Percentiles rank a stretch among this genome's conserved stretches.
phyloP scores from a whole-genome alignment of 2,329 filamentous ascomycete species.

The Hypoxylon rubiginosum region DNA sequence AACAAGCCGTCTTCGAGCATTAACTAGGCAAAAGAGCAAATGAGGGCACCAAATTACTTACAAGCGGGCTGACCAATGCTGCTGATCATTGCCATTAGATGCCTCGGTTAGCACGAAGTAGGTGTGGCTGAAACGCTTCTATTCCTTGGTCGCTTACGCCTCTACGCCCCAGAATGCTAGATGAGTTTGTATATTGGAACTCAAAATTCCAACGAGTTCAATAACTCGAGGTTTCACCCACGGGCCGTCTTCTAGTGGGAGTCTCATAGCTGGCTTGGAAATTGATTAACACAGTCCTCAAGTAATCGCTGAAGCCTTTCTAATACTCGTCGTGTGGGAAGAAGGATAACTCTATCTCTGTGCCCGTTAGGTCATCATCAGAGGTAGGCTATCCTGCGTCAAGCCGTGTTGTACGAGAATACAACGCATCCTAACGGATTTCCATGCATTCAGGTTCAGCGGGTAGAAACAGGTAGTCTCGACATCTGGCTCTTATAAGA shows the following conservation, averaged over 20 bases:
- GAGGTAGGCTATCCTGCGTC: not conserved
- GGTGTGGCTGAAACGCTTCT: slow-evolving; percentile 40
- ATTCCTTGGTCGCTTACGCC: slow-evolving; percentile 6
- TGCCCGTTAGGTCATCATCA: not conserved
- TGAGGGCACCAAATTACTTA: slow-evolving; percentile 19
- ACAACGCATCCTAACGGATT: slow-evolving; percentile 17
- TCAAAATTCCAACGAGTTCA: slow-evolving; percentile 13
- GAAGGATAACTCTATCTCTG: not conserved
- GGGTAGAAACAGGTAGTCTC: slow-evolving; percentile 1
- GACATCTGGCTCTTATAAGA: slow-evolving; percentile 2
- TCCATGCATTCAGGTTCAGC: slow-evolving; percentile 13
- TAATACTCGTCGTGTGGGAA: not conserved
- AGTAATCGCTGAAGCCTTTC: not conserved
- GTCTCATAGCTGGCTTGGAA: not conserved
- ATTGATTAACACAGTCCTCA: not conserved
- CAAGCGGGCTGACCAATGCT: slow-evolving; percentile 18
- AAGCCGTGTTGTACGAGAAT: not conserved
- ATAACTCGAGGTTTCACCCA: slow-evolving; percentile 2
- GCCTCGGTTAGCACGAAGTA: slow-evolving; percentile 19
- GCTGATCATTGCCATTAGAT: slow-evolving; percentile 27
- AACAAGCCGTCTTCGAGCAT: slow-evolving; percentile 15
- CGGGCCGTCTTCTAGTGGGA: not conserved
- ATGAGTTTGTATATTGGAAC: slow-evolving; percentile 11
- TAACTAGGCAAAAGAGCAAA: slow-evolving; percentile 21
- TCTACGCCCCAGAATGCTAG: slow-evolving; percentile 18